A percentile compares a stretch with the other conserved stretches of the same genome.
phyloP scores from a whole-genome alignment of 495 filamentous ascomycete genomes.

The Lepidopterella palustris region DNA sequence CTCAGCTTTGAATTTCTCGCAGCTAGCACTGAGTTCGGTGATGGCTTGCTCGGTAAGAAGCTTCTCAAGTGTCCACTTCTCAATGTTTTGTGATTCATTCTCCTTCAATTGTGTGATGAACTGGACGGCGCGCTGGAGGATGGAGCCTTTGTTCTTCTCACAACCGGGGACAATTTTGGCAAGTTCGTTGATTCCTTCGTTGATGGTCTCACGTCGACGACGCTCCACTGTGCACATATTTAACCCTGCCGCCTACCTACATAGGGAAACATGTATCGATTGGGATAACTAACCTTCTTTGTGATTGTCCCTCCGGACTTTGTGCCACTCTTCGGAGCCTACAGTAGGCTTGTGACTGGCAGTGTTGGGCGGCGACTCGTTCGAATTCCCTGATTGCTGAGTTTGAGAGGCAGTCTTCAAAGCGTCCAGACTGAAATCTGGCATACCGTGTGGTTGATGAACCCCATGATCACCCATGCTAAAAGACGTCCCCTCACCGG shows the following conservation, averaged over 20 bases:
- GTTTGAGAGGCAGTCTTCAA: slow-evolving; percentile 24
- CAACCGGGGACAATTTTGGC: slow-evolving; percentile 96
- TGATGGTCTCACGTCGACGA: slow-evolving; percentile 95
- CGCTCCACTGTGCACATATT: slow-evolving; percentile 67
- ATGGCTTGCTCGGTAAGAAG: slow-evolving; percentile 93
- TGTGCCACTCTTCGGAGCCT: slow-evolving; percentile 96
- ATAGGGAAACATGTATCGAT: slow-evolving; percentile 26
- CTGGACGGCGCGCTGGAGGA: slow-evolving; percentile 84
- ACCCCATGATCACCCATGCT: slow-evolving; percentile 37
- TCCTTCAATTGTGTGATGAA: slow-evolving; percentile 94
- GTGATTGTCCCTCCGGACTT: slow-evolving; percentile 94
- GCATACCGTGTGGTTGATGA: slow-evolving; percentile 23
- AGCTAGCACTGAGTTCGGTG: slow-evolving; percentile 75
- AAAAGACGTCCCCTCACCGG: slow-evolving; percentile 26
- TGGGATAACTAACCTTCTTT: slow-evolving; percentile 69
- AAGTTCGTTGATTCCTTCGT: slow-evolving; percentile 97
- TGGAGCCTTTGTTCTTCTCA: slow-evolving; percentile 98
- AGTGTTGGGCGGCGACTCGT: slow-evolving; percentile 39
- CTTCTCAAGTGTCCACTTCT: slow-evolving; percentile 96
- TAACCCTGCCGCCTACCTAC: slow-evolving; percentile 5
- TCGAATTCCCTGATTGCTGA: slow-evolving; percentile 34
- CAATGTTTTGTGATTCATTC: slow-evolving; percentile 85
- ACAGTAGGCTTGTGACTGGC: slow-evolving; percentile 70
- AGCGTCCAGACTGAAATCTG: slow-evolving; percentile 30
- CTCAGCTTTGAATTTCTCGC: slow-evolving; percentile 83